Percentiles rank a stretch among this genome's conserved stretches.
phyloP scores from a whole-genome alignment of 345 rosid genomes.

The Hirschfeldia incana region DNA sequence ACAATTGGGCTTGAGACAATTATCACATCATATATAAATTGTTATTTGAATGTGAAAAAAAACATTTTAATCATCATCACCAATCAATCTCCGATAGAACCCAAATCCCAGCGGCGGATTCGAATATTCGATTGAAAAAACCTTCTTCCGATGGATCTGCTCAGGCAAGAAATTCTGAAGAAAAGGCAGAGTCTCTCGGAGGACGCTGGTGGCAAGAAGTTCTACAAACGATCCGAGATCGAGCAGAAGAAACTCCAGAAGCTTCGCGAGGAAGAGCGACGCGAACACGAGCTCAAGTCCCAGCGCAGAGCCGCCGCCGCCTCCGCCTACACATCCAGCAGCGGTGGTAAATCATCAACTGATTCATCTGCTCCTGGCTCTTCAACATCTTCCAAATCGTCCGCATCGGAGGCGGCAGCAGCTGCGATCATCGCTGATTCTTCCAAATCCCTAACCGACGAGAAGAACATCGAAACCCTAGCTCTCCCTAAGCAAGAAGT shows the following conservation, averaged over 20 bases:
- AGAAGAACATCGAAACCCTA: constrained; percentile 77
- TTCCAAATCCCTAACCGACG: constrained; percentile 73
- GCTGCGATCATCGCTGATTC: constrained; percentile 40
- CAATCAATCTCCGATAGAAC: neutral
- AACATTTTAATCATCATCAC: neutral
- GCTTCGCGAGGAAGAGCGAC: constrained; percentile 88
- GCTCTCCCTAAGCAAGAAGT: constrained; percentile 85
- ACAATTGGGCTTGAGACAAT: neutral
- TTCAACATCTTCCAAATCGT: neutral
- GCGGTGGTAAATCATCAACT: constrained; percentile 22
- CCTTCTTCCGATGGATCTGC: constrained; percentile 59
- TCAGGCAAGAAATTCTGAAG: constrained; percentile 71
- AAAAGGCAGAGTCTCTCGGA: constrained; percentile 67
- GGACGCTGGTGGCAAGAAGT: constrained; percentile 74
- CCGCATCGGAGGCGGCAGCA: constrained; percentile 38
- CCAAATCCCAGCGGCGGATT: constrained; percentile 21
- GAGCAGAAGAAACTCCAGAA: constrained; percentile 84
- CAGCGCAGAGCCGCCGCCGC: constrained; percentile 45
- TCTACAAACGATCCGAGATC: constrained; percentile 88
- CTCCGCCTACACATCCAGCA: constrained; percentile 22
- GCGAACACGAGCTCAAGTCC: constrained; percentile 78
- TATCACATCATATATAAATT: constrained; percentile 2
- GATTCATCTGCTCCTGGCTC: constrained; percentile 17
- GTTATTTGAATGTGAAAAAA: too few species aligned
- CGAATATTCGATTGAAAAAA: constrained; percentile 20